Evolutionary conservation across 2,329 filamentous ascomycete genomes (phyloP).

Genomic region (Ascocoryne sarcoides): DNA sequence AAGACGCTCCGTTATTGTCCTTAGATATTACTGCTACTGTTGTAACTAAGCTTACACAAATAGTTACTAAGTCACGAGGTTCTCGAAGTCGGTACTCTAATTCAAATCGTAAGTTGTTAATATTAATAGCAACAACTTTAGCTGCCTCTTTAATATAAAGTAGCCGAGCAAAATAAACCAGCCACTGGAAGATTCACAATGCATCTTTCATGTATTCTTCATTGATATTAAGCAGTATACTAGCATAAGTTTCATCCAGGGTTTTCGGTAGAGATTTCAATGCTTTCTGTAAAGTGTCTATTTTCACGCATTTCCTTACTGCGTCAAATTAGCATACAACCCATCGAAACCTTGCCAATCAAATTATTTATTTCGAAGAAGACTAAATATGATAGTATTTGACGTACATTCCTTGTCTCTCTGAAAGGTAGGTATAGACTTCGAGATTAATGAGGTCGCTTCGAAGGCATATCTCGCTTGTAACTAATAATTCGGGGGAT

Average conservation of each 20-base stretch:
- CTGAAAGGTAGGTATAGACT: slow-evolving; percentile 2
- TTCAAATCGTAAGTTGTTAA: slow-evolving; percentile 18
- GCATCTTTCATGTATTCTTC: slow-evolving; percentile 16
- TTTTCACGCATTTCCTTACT: slow-evolving; percentile 19
- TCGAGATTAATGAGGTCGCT: slow-evolving; percentile 2
- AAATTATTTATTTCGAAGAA: slow-evolving; percentile 12
- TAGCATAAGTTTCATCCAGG: slow-evolving; percentile 19
- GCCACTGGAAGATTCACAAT: slow-evolving; percentile 21
- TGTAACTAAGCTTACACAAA: too few relatives aligned
- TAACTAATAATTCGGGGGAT: slow-evolving; percentile 2
- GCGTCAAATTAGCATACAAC: slow-evolving; percentile 24
- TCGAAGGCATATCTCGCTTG: slow-evolving; percentile 4
- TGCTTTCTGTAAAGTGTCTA: slow-evolving; percentile 6
- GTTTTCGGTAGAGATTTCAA: slow-evolving; percentile 12
- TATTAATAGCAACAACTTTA: slow-evolving; percentile 25
- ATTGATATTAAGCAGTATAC: slow-evolving; percentile 20
- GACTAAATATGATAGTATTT: neutral
- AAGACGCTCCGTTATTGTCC: too few relatives aligned
- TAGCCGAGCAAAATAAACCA: slow-evolving; percentile 21
- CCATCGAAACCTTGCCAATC: slow-evolving; percentile 21
- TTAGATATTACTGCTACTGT: too few relatives aligned
- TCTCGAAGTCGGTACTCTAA: slow-evolving; percentile 20
- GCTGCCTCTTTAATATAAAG: slow-evolving; percentile 24
- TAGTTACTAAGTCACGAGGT: slow-evolving; percentile 25
- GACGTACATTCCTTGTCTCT: neutral